Base-by-base conservation (phyloP, 208 protist species). In the Acanthamoeba culbertsoni region DNA sequence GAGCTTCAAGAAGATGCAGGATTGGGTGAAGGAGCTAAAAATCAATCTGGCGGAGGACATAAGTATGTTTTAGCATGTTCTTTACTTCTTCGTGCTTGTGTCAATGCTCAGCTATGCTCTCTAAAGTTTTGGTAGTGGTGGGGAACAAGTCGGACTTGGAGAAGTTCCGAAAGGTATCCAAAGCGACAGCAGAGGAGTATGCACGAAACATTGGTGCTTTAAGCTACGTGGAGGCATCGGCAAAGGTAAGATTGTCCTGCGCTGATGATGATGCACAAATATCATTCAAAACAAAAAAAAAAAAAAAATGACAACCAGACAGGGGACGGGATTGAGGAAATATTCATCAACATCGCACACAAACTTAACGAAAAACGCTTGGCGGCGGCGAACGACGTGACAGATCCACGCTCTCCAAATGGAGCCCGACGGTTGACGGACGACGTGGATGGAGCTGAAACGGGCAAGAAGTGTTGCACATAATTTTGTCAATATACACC, bases 111-210 rank as follows among this genome's bases (percentile, higher is more conserved):
- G 16, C 37, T 75, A n/a, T 68, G 59, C 2, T 14, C 68, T n/a
- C n/a, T n/a, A n/a, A n/a, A 79, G 77, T 88, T 43, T 63, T 63
- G 51, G 51, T 88, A 35, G 77, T 88, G 51, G 77, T 88, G 48
- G 77, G 77, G 16, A 88, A 88, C 77, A 88, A 88, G 31, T 53
- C 43, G 8, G 77, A 88, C 51, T 43, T 88, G 48, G 77, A 88
- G 51, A 88, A 88, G 48, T 88, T 63, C 46, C 16, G 77, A 62
- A 88, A 88, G 48, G 77, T 88, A n/a, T 45, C 77, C 77, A 88
- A 63, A 62, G 51, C 43, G 14, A 63, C 43, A 31, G 77, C 77
- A 57, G 77, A 88, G 43, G 51, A 63, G 26, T 88, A 63, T 43
- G 77, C 77, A 10, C 43, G 51, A 43, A 63, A 18, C 77, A 88